Conservation (phyloP, 2,329 filamentous ascomycete genomes). For the Ophiostoma sp. region DNA sequence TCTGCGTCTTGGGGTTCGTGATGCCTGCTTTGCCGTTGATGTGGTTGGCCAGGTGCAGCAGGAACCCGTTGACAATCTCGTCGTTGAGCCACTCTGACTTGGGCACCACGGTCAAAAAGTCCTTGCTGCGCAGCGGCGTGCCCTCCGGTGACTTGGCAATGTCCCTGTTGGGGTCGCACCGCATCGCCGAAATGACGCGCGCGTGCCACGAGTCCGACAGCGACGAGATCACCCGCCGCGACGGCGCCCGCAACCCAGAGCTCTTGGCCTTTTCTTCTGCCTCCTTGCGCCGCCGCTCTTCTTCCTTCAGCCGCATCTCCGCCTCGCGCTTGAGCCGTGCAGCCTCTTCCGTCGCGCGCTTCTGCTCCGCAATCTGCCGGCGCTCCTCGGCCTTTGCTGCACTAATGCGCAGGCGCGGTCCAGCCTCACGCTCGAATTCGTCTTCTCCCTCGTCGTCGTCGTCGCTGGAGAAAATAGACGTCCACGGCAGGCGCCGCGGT, state of each 20-base stretch:
- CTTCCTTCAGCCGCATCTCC: slow-evolving; percentile 27
- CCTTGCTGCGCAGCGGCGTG: slow-evolving; percentile 48
- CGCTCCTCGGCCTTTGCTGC: slow-evolving; percentile 30
- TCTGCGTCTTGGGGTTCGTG: slow-evolving; percentile 39
- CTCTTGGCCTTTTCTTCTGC: slow-evolving; percentile 27
- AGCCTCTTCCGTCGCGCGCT: slow-evolving; percentile 27
- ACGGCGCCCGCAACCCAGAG: slow-evolving; percentile 31
- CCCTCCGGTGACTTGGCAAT: slow-evolving; percentile 47
- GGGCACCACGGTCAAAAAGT: slow-evolving; percentile 59
- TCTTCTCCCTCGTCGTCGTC: not conserved
- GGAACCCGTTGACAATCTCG: slow-evolving; percentile 64
- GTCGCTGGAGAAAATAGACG: slow-evolving; percentile 19
- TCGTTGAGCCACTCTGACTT: slow-evolving; percentile 67
- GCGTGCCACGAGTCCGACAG: slow-evolving; percentile 39
- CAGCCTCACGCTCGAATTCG: too few species aligned
- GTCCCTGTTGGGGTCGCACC: slow-evolving; percentile 34
- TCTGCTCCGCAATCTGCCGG: slow-evolving; percentile 24
- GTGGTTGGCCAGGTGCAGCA: slow-evolving; percentile 55
- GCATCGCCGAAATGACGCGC: slow-evolving; percentile 36
- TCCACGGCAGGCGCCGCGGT: slow-evolving; percentile 19
- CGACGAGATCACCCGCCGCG: slow-evolving; percentile 29
- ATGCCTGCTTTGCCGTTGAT: slow-evolving; percentile 54
- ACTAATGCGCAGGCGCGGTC: slow-evolving; percentile 28
- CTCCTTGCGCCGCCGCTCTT: slow-evolving; percentile 28
- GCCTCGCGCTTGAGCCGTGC: slow-evolving; percentile 28